Conservation (phyloP, 495 filamentous ascomycete species). For the Opeltia flavorubescens region DNA sequence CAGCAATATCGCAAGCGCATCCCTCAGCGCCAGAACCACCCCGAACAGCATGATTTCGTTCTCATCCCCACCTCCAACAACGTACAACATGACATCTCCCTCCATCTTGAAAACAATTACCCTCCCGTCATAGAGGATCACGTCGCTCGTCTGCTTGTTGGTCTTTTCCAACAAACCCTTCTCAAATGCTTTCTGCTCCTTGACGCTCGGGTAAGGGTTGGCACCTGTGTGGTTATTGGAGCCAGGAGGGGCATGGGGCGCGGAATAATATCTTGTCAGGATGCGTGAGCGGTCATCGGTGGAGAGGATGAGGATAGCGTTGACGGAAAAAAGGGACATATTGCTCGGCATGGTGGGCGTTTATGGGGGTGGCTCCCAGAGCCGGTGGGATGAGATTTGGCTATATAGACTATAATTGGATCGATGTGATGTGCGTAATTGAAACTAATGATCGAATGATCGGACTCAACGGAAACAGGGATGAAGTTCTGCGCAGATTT, state of each 20-base stretch:
- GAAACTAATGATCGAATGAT: too few species aligned
- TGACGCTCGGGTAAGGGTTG: conserved; percentile 78
- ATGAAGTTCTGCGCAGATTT: too few species aligned
- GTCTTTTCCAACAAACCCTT: conserved; percentile 94
- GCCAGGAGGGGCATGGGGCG: conserved; percentile 60
- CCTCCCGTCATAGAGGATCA: conserved; percentile 90
- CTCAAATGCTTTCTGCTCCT: conserved; percentile 90
- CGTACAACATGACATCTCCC: conserved; percentile 93
- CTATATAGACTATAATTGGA: too few species aligned
- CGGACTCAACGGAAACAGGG: too few species aligned
- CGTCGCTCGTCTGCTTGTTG: conserved; percentile 83
- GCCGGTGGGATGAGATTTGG: not conserved
- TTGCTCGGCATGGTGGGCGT: conserved; percentile 32
- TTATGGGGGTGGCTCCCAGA: not conserved
- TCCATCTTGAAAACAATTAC: conserved; percentile 96
- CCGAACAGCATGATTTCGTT: conserved; percentile 96
- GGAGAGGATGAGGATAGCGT: conserved; percentile 82
- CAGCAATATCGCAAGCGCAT: conserved; percentile 80
- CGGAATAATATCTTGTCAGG: conserved; percentile 88
- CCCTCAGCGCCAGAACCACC: conserved; percentile 74
- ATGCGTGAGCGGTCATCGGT: conserved; percentile 79
- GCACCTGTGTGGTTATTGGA: conserved; percentile 38
- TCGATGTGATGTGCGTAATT: too few species aligned
- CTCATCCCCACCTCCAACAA: conserved; percentile 82
- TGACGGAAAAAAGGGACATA: conserved; percentile 82